These are phyloP conservation scores for Gossypium schwendimanii DNA, from an alignment of 441 rosid genomes.

Conservation along the genomic window DNA sequence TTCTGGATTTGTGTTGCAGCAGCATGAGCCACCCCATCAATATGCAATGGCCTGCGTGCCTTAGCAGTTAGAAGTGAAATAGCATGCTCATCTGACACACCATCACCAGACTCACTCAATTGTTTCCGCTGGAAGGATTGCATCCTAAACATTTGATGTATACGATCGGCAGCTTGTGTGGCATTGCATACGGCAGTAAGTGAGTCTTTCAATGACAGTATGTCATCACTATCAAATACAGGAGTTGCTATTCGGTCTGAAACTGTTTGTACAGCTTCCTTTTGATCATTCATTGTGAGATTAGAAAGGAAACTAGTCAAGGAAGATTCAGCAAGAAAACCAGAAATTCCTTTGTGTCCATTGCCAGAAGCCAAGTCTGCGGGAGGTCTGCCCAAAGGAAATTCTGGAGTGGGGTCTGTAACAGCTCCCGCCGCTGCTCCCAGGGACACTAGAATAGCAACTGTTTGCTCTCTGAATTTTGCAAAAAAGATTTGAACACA, in stretches of 20 bases:
- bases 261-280: conserved; percentile 56
- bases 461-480: conserved; percentile 71
- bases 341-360: conserved; percentile 91
- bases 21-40: conserved; percentile 44
- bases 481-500: not conserved
- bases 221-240: conserved; percentile 42
- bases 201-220: conserved; percentile 72
- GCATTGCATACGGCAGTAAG: conserved; percentile 85
- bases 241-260: conserved; percentile 64
- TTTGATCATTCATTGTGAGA: conserved; percentile 43
- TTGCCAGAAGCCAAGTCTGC: conserved; percentile 65
- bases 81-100: conserved; percentile 49
- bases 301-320: conserved; percentile 54
- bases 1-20: conserved; percentile 87
- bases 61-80: conserved; percentile 51
- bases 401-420: conserved; percentile 79
- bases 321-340: conserved; percentile 85
- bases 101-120: conserved; percentile 39
- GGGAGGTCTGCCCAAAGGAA: conserved; percentile 69
- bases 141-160: conserved; percentile 79
- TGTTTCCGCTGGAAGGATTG: conserved; percentile 83
- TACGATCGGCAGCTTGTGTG: conserved; percentile 88
- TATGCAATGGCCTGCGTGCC: conserved; percentile 35
- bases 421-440: conserved; percentile 43
- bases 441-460: conserved; percentile 56